phyloP scores from a whole-genome alignment of 345 rosid species.

The Euphorbia tirucalli region DNA sequence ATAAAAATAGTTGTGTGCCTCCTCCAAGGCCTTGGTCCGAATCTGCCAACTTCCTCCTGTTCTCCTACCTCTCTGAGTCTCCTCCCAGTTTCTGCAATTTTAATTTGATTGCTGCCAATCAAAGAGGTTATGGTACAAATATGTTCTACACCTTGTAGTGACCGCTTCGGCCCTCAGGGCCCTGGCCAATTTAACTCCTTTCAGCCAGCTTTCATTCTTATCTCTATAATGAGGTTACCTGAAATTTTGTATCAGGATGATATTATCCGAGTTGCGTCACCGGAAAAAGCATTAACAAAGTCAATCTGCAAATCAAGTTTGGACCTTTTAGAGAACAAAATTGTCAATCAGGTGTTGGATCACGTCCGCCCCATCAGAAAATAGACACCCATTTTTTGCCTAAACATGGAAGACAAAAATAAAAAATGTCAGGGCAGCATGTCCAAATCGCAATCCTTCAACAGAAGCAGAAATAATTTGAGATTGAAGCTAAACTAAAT shows the following conservation, averaged over 20 bases:
- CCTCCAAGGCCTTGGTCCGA: too few species aligned
- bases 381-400: conserved; percentile 53
- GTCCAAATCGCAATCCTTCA: neutral
- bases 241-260: conserved; percentile 3
- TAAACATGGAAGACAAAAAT: conserved; percentile 29
- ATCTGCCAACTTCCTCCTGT: too few species aligned
- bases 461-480: neutral
- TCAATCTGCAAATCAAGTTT: neutral
- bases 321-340: conserved; percentile 37
- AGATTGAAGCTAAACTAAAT: neutral
- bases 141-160: neutral
- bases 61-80: too few species aligned
- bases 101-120: too few species aligned
- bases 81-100: neutral
- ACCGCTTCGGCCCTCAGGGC: too few species aligned
- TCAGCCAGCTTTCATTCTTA: neutral
- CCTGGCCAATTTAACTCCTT: neutral
- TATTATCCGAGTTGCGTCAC: neutral
- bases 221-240: neutral
- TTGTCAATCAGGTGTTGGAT: conserved; percentile 77
- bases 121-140: neutral
- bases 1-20: too few species aligned
- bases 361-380: conserved; percentile 81
- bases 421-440: neutral
- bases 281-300: conserved; percentile 1